A percentile compares a stretch with the other conserved stretches of the same genome.
phyloP scores from a whole-genome alignment of 2,329 filamentous ascomycete species.

The Fusarium penzigii region DNA sequence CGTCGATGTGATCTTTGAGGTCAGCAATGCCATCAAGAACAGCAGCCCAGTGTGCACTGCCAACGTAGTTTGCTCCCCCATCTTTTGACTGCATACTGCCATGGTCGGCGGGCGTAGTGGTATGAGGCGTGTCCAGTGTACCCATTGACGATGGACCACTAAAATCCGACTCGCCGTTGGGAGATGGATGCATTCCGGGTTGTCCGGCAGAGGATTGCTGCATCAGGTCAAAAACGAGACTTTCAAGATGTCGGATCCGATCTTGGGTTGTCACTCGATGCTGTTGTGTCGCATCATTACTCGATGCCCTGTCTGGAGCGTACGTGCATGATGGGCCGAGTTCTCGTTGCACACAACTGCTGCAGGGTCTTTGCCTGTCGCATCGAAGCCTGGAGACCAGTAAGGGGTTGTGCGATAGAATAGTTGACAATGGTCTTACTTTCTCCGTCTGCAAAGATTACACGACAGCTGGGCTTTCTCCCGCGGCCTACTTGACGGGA shows the following conservation, averaged over 20 bases:
- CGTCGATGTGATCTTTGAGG: slow-evolving; percentile 37
- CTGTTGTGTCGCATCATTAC: no score
- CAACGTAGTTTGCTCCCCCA: slow-evolving; percentile 35
- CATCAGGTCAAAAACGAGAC: slow-evolving; percentile 30
- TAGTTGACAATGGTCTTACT: no score
- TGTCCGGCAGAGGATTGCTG: slow-evolving; percentile 7
- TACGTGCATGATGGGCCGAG: no score
- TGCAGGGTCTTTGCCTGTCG: no score
- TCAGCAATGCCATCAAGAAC: slow-evolving; percentile 43
- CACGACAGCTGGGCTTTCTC: no score
- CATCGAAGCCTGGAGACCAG: no score
- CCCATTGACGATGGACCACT: not conserved
- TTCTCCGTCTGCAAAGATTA: no score
- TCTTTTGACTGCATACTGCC: slow-evolving; percentile 32
- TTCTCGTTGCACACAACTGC: no score
- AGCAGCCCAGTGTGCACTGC: slow-evolving; percentile 41
- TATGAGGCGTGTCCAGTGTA: not conserved
- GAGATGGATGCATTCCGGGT: not conserved
- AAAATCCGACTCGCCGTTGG: not conserved
- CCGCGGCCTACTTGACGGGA: no score
- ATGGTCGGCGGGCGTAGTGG: slow-evolving; percentile 21
- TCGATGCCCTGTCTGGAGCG: no score
- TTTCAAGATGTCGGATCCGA: slow-evolving; percentile 25
- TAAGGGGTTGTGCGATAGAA: no score
- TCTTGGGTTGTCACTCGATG: no score